Evolutionary conservation across 1,139 yeast species (phyloP).

Genomic region (Saccharomycopsis phalli): DNA sequence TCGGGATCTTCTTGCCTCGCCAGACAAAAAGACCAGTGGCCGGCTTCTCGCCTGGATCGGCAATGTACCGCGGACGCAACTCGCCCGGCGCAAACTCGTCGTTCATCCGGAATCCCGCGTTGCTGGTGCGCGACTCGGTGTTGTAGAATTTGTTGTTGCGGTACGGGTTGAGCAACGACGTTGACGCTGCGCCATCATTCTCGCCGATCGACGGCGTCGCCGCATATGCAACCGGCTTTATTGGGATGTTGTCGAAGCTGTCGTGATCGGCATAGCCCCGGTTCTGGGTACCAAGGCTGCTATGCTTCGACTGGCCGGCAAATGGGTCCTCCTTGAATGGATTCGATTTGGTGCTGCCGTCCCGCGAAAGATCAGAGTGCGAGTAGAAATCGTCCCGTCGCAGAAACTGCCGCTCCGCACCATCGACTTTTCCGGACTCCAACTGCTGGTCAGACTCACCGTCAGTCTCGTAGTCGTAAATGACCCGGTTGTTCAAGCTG

Average conservation of each 20-base stretch:
- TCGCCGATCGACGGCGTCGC: slow-evolving; percentile 7
- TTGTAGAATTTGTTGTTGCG: slow-evolving; percentile 18
- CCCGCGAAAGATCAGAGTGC: slow-evolving; percentile 14
- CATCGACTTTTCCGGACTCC: neutral
- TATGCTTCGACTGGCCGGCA: slow-evolving; percentile 6
- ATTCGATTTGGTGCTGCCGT: slow-evolving; percentile 17
- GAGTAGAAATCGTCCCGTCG: slow-evolving; percentile 9
- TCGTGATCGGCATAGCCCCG: slow-evolving; percentile 2
- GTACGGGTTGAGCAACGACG: slow-evolving; percentile 17
- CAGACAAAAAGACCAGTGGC: slow-evolving; percentile 12
- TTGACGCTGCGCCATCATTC: slow-evolving; percentile 11
- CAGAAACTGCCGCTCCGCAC: slow-evolving; percentile 9
- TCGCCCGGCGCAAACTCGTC: slow-evolving; percentile 19
- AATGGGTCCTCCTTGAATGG: slow-evolving; percentile 21
- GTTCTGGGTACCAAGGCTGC: slow-evolving; percentile 8
- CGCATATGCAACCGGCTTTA: slow-evolving; percentile 6
- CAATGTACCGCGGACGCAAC: slow-evolving; percentile 13
- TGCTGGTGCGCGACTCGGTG: slow-evolving; percentile 12
- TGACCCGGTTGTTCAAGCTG: slow-evolving; percentile 19
- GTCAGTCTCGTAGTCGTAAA: slow-evolving; percentile 19
- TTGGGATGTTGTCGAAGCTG: slow-evolving; percentile 18
- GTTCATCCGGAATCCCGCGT: slow-evolving; percentile 17
- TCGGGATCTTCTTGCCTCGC: slow-evolving; percentile 26
- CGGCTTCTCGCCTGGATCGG: slow-evolving; percentile 9
- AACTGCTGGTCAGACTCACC: slow-evolving; percentile 5